Evolutionary conservation across 106 monocot genomes (phyloP).

Genomic region (Posidonia australis): DNA sequence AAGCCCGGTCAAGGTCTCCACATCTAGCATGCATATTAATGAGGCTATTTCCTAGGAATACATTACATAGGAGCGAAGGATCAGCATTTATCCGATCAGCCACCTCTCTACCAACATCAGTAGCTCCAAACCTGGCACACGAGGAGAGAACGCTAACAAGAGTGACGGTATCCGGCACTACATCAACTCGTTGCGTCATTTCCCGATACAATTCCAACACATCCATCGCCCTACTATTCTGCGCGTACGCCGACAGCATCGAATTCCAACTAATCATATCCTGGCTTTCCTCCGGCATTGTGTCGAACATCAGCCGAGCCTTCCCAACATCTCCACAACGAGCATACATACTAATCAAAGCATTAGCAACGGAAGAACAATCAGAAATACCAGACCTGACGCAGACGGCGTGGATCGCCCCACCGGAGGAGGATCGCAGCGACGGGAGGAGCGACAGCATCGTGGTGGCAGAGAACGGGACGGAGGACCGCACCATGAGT

Average conservation of each 20-base stretch:
- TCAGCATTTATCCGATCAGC: constrained; percentile 12
- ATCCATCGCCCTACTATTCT: constrained; percentile 38
- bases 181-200: constrained; percentile 12
- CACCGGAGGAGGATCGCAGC: not conserved
- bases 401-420: constrained; percentile 30
- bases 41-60: constrained; percentile 44
- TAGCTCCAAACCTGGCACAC: constrained; percentile 52
- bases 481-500: constrained; percentile 22
- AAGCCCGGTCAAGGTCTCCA: constrained; percentile 34
- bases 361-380: constrained; percentile 37
- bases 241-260: constrained; percentile 53
- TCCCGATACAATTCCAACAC: constrained; percentile 39
- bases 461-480: constrained; percentile 42
- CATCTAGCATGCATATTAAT: constrained; percentile 68
- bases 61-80: constrained; percentile 11
- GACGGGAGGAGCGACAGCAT: constrained; percentile 46
- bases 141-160: constrained; percentile 59
- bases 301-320: constrained; percentile 47
- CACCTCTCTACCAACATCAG: constrained; percentile 29
- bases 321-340: constrained; percentile 18
- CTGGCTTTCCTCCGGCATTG: constrained; percentile 11
- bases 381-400: constrained; percentile 8
- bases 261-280: constrained; percentile 60
- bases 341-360: constrained; percentile 35
- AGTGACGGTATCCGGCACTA: constrained; percentile 49